Conservation (phyloP, 2,329 filamentous ascomycete species). For the Aspergillus luchuensis region DNA sequence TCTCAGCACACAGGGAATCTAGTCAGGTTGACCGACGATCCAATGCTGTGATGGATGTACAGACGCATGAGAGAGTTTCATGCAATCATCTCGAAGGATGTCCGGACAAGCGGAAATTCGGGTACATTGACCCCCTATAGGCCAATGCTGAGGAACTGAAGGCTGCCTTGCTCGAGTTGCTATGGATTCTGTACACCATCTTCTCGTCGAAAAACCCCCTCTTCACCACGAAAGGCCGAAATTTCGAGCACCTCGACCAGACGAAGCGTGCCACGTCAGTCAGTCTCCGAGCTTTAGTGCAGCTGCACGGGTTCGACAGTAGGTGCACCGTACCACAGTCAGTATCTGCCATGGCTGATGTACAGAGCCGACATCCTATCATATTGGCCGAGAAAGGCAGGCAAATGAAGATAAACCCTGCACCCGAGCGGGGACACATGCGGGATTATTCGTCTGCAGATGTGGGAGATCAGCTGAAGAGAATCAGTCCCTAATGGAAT, state of each 20-base stretch:
- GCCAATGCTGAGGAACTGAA: conserved; percentile 16
- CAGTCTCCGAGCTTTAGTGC: conserved; percentile 41
- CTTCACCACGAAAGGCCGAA: conserved; percentile 28
- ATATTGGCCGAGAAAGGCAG: conserved; percentile 29
- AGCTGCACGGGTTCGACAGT: conserved; percentile 41
- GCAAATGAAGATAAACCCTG: conserved; percentile 35
- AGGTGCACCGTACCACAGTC: conserved; percentile 38
- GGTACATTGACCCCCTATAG: conserved; percentile 15
- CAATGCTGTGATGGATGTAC: conserved; percentile 22
- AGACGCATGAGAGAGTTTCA: conserved; percentile 13
- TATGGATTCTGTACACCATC: conserved; percentile 22
- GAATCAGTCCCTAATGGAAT: conserved; percentile 29
- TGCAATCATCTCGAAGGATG: conserved; percentile 16
- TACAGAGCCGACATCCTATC: conserved; percentile 37
- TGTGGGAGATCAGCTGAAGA: conserved; percentile 46
- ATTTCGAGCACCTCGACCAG: conserved; percentile 33
- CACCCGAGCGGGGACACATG: conserved; percentile 41
- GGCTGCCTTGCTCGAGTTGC: conserved; percentile 16
- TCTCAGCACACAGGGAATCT: conserved; percentile 20
- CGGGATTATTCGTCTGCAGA: conserved; percentile 44
- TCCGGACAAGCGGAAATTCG: conserved; percentile 22
- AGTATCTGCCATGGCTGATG: conserved; percentile 36
- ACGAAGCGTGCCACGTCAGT: conserved; percentile 45
- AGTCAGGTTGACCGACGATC: conserved; percentile 27
- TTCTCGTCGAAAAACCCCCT: conserved; percentile 26